These are phyloP conservation scores for Yamadazyma philogaea DNA, from an alignment of 805 yeast species.

Conservation along the genomic window DNA sequence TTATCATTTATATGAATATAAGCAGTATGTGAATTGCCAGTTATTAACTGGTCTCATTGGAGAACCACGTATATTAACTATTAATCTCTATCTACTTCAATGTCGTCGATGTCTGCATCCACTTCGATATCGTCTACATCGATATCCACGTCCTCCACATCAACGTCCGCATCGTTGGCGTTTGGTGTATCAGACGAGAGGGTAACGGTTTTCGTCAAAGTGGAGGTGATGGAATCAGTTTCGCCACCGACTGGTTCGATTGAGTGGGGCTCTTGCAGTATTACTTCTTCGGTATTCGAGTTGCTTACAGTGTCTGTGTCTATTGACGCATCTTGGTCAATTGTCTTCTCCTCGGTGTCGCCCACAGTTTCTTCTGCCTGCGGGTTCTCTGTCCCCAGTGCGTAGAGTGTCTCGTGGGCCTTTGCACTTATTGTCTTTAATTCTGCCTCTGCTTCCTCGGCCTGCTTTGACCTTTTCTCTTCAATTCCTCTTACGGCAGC, in stretches of 20 bases:
- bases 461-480: slow-evolving; percentile 16
- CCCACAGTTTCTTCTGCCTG: too few relatives aligned
- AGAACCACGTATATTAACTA: background rate
- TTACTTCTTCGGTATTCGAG: background rate
- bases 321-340: too few relatives aligned
- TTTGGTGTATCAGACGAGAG: background rate
- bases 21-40: background rate
- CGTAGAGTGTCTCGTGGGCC: slow-evolving; percentile 46
- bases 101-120: background rate
- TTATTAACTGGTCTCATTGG: too few relatives aligned
- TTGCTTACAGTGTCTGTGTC: too few relatives aligned
- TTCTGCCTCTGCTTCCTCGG: slow-evolving; percentile 42
- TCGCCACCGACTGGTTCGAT: background rate
- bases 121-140: background rate
- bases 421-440: slow-evolving; percentile 45
- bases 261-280: background rate
- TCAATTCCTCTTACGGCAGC: slow-evolving; percentile 14
- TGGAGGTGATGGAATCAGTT: background rate
- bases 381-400: slow-evolving; percentile 38
- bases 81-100: slow-evolving; percentile 4
- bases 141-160: background rate
- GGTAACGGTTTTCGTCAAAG: background rate
- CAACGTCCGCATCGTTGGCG: slow-evolving; percentile 1
- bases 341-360: too few relatives aligned
- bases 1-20: background rate